Percentiles rank a stretch among this genome's conserved stretches.
These are phyloP conservation scores for Detonula confervacea DNA, from an alignment of 352 stramenopile genomes.

Conservation along the genomic window DNA sequence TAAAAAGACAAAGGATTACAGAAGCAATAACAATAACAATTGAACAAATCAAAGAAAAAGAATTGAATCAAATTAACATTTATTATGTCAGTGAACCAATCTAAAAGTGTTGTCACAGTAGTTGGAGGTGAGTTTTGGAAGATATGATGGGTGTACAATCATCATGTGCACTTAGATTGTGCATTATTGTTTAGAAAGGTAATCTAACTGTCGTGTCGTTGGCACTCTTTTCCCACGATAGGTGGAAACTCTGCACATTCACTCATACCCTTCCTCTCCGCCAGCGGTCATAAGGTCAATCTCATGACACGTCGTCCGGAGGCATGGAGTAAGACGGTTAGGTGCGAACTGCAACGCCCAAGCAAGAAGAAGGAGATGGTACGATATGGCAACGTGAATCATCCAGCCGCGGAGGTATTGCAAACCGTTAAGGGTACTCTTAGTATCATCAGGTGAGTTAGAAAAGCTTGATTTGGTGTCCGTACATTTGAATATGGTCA, in stretches of 20 bases:
- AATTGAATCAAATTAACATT: background rate
- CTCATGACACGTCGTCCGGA: conserved; percentile 41
- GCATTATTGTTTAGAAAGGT: too few relatives aligned
- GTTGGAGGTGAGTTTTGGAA: conserved; percentile 42
- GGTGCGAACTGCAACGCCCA: conserved; percentile 34
- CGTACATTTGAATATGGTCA: too few relatives aligned
- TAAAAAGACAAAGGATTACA: too few relatives aligned
- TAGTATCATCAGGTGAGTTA: conserved; percentile 34
- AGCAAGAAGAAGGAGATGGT: conserved; percentile 35
- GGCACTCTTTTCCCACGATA: too few relatives aligned
- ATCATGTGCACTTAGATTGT: too few relatives aligned
- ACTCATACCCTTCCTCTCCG: conserved; percentile 53
- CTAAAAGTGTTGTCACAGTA: conserved; percentile 35
- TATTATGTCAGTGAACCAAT: background rate
- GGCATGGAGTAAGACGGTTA: conserved; percentile 31
- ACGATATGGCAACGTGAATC: conserved; percentile 31
- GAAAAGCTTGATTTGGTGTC: too few relatives aligned
- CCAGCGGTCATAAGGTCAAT: conserved; percentile 45
- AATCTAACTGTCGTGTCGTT: too few relatives aligned
- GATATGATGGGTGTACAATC: too few relatives aligned
- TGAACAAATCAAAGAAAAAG: background rate
- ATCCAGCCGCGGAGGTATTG: conserved; percentile 32
- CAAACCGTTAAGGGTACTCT: conserved; percentile 31
- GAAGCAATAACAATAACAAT: background rate
- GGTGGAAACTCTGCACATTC: conserved; percentile 55